These are phyloP conservation scores for Coffea eugenioides DNA, from an alignment of 257 asterid genomes.

Conservation along the genomic window DNA sequence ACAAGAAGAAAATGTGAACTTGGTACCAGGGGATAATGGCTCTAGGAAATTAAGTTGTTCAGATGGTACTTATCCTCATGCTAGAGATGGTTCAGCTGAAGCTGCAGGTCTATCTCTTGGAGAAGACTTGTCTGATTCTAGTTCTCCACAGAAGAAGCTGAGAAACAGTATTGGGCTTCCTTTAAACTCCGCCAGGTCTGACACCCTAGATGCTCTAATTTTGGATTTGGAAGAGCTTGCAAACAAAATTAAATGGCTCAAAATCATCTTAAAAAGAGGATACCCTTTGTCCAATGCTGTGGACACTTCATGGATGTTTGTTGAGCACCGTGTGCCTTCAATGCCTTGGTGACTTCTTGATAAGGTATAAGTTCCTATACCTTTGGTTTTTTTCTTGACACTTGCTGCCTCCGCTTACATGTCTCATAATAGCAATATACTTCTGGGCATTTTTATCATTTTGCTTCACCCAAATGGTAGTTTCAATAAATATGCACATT, in stretches of 20 bases:
- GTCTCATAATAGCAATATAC: no score
- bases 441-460: no score
- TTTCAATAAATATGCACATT: no score
- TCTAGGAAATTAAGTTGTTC: neutral
- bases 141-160: constrained; percentile 9
- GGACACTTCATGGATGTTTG: constrained; percentile 25
- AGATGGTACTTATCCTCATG: constrained; percentile 4
- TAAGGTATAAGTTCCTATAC: neutral
- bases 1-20: neutral
- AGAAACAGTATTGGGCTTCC: constrained; percentile 13
- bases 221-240: constrained; percentile 30
- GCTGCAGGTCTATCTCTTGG: neutral
- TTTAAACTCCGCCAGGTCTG: constrained; percentile 16
- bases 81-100: constrained; percentile 10
- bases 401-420: no score
- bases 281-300: constrained; percentile 7
- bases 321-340: constrained; percentile 26
- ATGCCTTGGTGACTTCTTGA: constrained; percentile 10
- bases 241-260: constrained; percentile 33
- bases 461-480: no score
- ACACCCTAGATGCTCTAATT: constrained; percentile 29
- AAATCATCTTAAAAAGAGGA: constrained; percentile 14
- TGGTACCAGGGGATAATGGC: neutral
- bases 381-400: no score
- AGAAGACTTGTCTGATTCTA: neutral